A percentile compares a stretch with the other conserved stretches of the same genome.
These are phyloP conservation scores for Arctium minus DNA, from an alignment of 129 eudicot species.

Conservation along the genomic window DNA sequence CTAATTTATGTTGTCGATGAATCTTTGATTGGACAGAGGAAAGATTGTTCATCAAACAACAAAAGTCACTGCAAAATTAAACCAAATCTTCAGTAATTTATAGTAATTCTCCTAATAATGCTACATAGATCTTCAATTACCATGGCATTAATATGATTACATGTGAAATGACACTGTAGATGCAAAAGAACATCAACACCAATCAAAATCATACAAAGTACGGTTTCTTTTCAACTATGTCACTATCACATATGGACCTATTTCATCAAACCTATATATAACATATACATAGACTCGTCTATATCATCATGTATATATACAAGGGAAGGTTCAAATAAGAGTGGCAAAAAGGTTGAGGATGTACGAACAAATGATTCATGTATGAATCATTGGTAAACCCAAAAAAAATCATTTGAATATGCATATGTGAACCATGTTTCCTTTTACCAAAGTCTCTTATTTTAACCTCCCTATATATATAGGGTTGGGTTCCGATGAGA, in stretches of 20 bases:
- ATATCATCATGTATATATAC: too few species aligned
- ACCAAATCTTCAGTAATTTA: not conserved
- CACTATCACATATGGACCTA: not conserved
- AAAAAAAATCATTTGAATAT: too few species aligned
- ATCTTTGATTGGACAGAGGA: not conserved
- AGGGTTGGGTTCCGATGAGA: too few species aligned
- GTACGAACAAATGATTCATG: not conserved
- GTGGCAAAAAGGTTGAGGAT: not conserved
- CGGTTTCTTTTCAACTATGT: not conserved
- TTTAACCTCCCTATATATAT: not conserved
- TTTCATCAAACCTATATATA: not conserved
- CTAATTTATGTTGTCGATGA: not conserved
- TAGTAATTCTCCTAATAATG: not conserved
- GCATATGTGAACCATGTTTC: not conserved
- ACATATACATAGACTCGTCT: not conserved
- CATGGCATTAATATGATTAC: not conserved
- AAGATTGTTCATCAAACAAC: not conserved
- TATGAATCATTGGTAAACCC: not conserved
- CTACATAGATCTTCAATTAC: not conserved
- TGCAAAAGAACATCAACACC: not conserved
- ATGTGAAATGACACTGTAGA: not conserved
- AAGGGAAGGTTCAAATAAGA: not conserved
- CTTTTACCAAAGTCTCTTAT: not conserved
- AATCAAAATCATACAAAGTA: not conserved
- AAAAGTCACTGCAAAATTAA: not conserved